Evolutionary conservation across 768 basidiomycete species (phyloP).

Genomic region (Cubamyces lactineus): DNA sequence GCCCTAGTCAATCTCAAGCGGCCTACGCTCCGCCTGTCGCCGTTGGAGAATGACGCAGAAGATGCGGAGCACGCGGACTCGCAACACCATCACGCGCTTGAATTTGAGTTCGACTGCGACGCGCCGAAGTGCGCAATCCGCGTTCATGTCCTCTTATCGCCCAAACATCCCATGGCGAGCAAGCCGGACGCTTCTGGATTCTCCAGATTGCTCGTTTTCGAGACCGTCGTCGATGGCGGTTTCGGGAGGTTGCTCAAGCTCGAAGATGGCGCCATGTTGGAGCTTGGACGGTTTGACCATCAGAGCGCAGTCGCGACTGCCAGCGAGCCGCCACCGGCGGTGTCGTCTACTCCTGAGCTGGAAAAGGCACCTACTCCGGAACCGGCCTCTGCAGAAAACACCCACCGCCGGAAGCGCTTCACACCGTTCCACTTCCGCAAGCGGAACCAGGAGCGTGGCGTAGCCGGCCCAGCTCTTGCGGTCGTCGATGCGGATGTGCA

Average conservation of each 20-base stretch:
- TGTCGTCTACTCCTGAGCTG: conserved; percentile 16
- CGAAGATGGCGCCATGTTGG: conserved; percentile 78
- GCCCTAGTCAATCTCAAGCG: conserved; percentile 94
- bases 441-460: conserved; percentile 50
- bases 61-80: conserved; percentile 50
- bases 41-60: conserved; percentile 49
- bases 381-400: conserved; percentile 27
- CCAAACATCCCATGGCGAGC: conserved; percentile 59
- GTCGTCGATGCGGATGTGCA: conserved; percentile 70
- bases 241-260: conserved; percentile 76
- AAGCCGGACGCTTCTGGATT: conserved; percentile 27
- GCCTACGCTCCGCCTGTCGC: conserved; percentile 80
- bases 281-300: conserved; percentile 73
- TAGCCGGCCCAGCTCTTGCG: conserved; percentile 77
- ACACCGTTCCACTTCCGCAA: conserved; percentile 70
- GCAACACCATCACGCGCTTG: conserved; percentile 74
- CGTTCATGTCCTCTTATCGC: conserved; percentile 73
- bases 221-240: conserved; percentile 75
- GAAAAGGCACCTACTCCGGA: conserved; percentile 21
- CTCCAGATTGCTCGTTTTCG: conserved; percentile 61
- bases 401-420: conserved; percentile 50
- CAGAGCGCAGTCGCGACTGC: conserved; percentile 16
- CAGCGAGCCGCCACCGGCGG: neutral
- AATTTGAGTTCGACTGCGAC: conserved; percentile 93
- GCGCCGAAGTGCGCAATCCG: conserved; percentile 83